Conservation (phyloP, 23 red algal genomes). For the Pyropia yezoensis region DNA sequence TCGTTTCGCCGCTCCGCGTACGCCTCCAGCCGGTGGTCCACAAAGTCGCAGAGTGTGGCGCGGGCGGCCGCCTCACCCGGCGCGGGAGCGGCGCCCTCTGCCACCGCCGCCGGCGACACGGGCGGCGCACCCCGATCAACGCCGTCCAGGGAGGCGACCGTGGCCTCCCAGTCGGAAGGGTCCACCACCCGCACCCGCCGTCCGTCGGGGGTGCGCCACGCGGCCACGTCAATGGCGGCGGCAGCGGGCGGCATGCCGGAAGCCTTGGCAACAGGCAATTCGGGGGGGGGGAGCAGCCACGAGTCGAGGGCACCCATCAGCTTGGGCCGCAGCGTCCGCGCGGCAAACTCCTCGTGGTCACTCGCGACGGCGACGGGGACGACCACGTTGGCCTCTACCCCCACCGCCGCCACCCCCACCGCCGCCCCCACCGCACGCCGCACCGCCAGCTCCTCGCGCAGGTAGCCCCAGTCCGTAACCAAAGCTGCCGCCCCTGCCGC, state of each 20-base stretch:
- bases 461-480: slow-evolving; percentile 70
- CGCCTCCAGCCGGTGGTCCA: slow-evolving; percentile 11
- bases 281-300: slow-evolving; percentile 23
- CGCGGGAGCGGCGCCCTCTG: slow-evolving; percentile 11
- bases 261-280: not conserved
- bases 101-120: slow-evolving; percentile 41
- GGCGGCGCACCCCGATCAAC: slow-evolving; percentile 48
- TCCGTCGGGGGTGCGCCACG: slow-evolving; percentile 14
- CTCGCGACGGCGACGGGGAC: slow-evolving; percentile 67
- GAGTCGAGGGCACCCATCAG: slow-evolving; percentile 29
- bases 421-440: slow-evolving; percentile 32
- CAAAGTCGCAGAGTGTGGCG: slow-evolving; percentile 38
- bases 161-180: slow-evolving; percentile 2
- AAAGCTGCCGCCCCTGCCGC: slow-evolving; percentile 31
- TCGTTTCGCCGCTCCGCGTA: slow-evolving; percentile 72
- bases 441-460: slow-evolving; percentile 25
- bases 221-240: slow-evolving; percentile 3
- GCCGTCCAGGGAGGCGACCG: slow-evolving; percentile 13
- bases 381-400: slow-evolving; percentile 78
- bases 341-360: slow-evolving; percentile 73
- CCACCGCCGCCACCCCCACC: slow-evolving; percentile 7
- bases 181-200: slow-evolving; percentile 6
- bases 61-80: slow-evolving; percentile 63
- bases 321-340: slow-evolving; percentile 77
- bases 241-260: not conserved